Conservation (phyloP, 257 asterid species). For the Ehretia macrophylla region DNA sequence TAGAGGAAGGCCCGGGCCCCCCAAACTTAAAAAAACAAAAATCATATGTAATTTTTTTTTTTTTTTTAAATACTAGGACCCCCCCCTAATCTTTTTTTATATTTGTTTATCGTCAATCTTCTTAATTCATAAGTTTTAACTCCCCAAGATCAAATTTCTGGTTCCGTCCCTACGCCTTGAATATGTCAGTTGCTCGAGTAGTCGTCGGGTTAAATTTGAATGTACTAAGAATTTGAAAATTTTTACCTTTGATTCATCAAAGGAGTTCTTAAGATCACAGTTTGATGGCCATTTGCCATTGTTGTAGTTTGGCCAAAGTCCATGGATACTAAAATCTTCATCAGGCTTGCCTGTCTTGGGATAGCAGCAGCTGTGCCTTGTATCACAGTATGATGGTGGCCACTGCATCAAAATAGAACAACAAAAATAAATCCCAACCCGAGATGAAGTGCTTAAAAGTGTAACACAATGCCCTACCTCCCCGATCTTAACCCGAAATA, state of each 20-base stretch:
- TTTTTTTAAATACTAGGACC: too few species aligned
- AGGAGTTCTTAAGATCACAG: constrained; percentile 38
- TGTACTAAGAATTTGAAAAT: too few species aligned
- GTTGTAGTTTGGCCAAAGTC: constrained; percentile 75
- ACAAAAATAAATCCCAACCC: background rate
- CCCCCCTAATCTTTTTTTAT: too few species aligned
- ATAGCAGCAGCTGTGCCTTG: constrained; percentile 62
- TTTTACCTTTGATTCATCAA: constrained; percentile 54
- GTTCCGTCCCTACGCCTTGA: too few species aligned
- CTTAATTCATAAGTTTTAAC: too few species aligned
- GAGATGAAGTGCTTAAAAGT: background rate
- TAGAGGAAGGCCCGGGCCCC: too few species aligned
- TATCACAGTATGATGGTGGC: constrained; percentile 74
- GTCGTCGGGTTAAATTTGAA: too few species aligned
- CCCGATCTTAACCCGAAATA: background rate
- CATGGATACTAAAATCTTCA: constrained; percentile 75
- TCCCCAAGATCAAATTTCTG: too few species aligned
- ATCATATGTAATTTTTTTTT: too few species aligned
- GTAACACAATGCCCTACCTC: background rate
- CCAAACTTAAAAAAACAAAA: too few species aligned
- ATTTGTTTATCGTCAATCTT: too few species aligned
- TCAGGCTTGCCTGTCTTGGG: constrained; percentile 66
- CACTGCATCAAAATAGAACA: constrained; percentile 33
- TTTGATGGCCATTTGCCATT: constrained; percentile 61
- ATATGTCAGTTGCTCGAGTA: too few species aligned